phyloP scores from a whole-genome alignment of 148 eudicot species.

The Dysphania ambrosioides region DNA sequence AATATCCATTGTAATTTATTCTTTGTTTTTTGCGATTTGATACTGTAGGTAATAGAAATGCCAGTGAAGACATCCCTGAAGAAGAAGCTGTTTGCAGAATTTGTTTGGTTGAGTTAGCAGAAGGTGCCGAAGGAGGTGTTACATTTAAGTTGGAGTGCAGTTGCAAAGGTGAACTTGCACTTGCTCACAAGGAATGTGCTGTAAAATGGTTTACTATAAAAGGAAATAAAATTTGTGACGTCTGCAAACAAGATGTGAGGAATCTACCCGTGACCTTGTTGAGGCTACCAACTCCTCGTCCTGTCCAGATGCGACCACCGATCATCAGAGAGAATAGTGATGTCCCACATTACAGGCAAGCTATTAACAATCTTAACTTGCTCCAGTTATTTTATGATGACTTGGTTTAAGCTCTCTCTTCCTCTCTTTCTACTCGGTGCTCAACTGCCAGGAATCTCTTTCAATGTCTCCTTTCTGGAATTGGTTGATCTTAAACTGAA shows the following conservation, averaged over 20 bases:
- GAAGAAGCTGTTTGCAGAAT: conserved; percentile 92
- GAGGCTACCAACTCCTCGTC: conserved; percentile 49
- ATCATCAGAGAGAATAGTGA: conserved; percentile 25
- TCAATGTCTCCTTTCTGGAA: not conserved
- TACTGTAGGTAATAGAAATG: conserved; percentile 35
- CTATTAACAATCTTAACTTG: not conserved
- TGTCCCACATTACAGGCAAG: conserved; percentile 29
- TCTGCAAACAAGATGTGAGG: conserved; percentile 63
- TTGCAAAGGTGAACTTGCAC: conserved; percentile 92
- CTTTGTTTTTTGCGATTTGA: not conserved
- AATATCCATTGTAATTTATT: not conserved
- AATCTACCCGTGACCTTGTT: conserved; percentile 75
- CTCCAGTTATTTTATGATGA: not conserved
- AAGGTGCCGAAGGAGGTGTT: conserved; percentile 78
- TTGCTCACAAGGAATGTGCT: conserved; percentile 80
- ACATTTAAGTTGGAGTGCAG: conserved; percentile 82
- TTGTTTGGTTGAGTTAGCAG: conserved; percentile 70
- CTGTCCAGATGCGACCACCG: conserved; percentile 23
- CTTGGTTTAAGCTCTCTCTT: not conserved
- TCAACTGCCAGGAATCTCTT: not conserved
- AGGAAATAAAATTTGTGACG: conserved; percentile 81
- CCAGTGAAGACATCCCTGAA: conserved; percentile 76
- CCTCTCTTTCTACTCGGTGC: not conserved
- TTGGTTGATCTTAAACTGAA: not conserved
- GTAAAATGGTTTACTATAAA: conserved; percentile 83